Evolutionary conservation across 345 rosid species (phyloP).

Genomic region (Geranium rotundifolium): DNA sequence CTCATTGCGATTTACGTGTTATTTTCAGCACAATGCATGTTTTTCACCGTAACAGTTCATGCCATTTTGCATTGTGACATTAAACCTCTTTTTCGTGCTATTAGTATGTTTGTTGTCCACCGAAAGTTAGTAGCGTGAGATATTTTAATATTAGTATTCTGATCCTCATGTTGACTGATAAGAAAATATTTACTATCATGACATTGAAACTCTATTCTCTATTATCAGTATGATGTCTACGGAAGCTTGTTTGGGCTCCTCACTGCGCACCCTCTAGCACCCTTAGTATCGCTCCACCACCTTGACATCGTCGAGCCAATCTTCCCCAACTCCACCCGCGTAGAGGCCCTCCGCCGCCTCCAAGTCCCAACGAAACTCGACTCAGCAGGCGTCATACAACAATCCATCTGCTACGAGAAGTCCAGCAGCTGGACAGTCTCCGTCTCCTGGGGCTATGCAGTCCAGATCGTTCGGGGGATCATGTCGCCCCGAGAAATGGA

Average conservation of each 20-base stretch:
- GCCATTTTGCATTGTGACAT: not conserved
- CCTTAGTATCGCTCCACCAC: constrained; percentile 82
- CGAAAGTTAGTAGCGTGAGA: too few species aligned
- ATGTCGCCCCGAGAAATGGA: constrained; percentile 87
- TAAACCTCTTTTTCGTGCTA: constrained; percentile 8
- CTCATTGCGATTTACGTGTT: not conserved
- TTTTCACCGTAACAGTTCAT: too few species aligned
- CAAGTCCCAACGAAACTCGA: constrained; percentile 59
- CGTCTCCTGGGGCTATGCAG: constrained; percentile 86
- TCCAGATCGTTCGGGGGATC: constrained; percentile 75
- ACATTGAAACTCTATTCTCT: too few species aligned
- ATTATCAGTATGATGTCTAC: constrained; percentile 68
- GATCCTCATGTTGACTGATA: too few species aligned
- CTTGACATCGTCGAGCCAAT: constrained; percentile 90
- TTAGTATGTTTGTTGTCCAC: not conserved
- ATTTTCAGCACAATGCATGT: too few species aligned
- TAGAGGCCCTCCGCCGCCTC: constrained; percentile 54
- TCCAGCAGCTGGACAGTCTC: constrained; percentile 65
- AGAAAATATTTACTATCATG: too few species aligned
- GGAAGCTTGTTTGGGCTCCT: constrained; percentile 92
- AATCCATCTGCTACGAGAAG: constrained; percentile 84
- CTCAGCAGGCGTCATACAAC: constrained; percentile 79
- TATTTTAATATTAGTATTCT: too few species aligned
- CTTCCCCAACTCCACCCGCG: constrained; percentile 81
- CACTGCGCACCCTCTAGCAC: constrained; percentile 82